phyloP scores from a whole-genome alignment of 2,329 filamentous ascomycete species.

The Madurella mycetomatis region DNA sequence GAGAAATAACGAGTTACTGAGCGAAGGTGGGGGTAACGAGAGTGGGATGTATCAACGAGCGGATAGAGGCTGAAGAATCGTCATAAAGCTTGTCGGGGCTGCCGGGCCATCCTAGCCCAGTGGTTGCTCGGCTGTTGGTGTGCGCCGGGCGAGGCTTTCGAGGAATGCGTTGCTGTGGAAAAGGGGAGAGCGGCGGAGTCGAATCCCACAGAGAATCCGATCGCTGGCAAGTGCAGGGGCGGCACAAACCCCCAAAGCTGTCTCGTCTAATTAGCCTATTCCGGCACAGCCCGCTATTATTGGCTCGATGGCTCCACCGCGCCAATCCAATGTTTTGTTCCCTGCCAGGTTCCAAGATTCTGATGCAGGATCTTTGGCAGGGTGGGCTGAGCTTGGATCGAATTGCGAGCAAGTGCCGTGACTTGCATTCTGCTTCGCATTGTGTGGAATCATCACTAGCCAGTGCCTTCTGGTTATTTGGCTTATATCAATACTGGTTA shows the following conservation, averaged over 20 bases:
- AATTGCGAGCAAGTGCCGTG: no score
- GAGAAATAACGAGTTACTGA: not conserved
- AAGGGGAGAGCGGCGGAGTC: constrained; percentile 17
- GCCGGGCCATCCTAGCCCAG: not conserved
- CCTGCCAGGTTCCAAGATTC: not conserved
- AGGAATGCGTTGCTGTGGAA: constrained; percentile 18
- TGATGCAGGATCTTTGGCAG: not conserved
- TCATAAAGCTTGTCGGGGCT: constrained; percentile 1
- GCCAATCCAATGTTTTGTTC: not conserved
- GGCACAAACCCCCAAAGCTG: constrained; percentile 8
- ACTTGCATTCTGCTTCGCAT: no score
- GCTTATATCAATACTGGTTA: no score
- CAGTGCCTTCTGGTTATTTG: no score
- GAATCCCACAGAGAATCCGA: not conserved
- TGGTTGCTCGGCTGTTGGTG: constrained; percentile 17
- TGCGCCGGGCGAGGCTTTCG: constrained; percentile 15
- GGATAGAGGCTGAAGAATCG: not conserved
- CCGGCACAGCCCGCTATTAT: constrained; percentile 14
- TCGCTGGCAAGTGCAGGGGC: not conserved
- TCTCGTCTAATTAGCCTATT: constrained; percentile 26
- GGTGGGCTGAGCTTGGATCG: no score
- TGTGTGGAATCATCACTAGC: no score
- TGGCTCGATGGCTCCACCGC: constrained; percentile 4
- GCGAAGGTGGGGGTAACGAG: constrained; percentile 1
- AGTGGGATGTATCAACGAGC: constrained; percentile 6